phyloP scores from a whole-genome alignment of 805 yeast genomes.

The Torulaspora delbrueckii region DNA sequence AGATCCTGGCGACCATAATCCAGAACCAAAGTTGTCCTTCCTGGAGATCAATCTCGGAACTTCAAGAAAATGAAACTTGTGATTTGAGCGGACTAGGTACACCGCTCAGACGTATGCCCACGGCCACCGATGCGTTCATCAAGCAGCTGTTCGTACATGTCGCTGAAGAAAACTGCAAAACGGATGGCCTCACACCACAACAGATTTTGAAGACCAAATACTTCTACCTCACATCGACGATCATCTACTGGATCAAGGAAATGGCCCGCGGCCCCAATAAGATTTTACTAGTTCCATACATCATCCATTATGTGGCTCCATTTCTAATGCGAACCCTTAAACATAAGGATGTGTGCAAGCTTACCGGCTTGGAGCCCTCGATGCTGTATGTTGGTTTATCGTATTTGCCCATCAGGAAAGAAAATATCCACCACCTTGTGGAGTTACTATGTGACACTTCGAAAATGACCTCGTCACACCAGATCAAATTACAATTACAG shows the following conservation, averaged over 20 bases:
- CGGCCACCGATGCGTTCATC: constrained; percentile 37
- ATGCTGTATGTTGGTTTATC: constrained; percentile 44
- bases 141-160: constrained; percentile 43
- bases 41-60: constrained; percentile 8
- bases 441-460: constrained; percentile 41
- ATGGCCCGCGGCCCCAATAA: constrained; percentile 52
- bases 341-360: constrained; percentile 75
- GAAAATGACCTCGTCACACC: constrained; percentile 47
- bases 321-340: constrained; percentile 58
- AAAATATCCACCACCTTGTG: constrained; percentile 41
- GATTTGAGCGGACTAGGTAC: constrained; percentile 36
- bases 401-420: constrained; percentile 42
- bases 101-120: constrained; percentile 31
- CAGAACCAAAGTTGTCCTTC: constrained; percentile 29
- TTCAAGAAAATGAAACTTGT: constrained; percentile 12
- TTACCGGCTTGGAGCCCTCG: constrained; percentile 56
- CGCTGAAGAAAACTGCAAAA: constrained; percentile 36
- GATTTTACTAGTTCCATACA: constrained; percentile 47
- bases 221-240: constrained; percentile 59
- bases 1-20: constrained; percentile 40
- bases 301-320: constrained; percentile 56
- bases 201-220: constrained; percentile 56
- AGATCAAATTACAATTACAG: constrained; percentile 59
- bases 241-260: constrained; percentile 54
- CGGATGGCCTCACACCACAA: constrained; percentile 44